phyloP scores from a whole-genome alignment of 140 eudicot genomes.

The Cichorium intybus region DNA sequence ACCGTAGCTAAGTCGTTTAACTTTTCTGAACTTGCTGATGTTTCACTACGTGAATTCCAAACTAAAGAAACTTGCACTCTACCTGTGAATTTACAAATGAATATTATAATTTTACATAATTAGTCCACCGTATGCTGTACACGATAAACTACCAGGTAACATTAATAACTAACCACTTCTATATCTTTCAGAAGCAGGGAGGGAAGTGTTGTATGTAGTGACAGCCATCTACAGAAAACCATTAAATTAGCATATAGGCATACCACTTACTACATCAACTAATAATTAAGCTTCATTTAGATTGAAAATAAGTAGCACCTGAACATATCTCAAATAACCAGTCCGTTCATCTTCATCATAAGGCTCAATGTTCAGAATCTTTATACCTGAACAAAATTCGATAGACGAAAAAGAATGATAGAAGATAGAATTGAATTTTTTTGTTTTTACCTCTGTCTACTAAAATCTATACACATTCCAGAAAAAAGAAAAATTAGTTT shows the following conservation, averaged over 20 bases:
- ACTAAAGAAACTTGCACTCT: conserved; percentile 86
- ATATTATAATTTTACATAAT: not conserved
- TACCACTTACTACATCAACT: not conserved
- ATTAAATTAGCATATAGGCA: conserved; percentile 13
- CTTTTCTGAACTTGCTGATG: conserved; percentile 57
- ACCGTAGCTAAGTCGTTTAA: conserved; percentile 74
- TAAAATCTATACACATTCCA: not conserved
- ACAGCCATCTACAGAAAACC: conserved; percentile 81
- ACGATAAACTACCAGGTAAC: not conserved
- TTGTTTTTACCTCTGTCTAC: not conserved
- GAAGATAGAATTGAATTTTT: conserved; percentile 1
- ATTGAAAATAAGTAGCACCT: conserved; percentile 39
- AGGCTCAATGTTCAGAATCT: conserved; percentile 62
- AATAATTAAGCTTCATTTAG: not conserved
- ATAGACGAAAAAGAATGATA: not conserved
- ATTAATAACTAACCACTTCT: conserved; percentile 55
- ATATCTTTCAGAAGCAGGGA: conserved; percentile 91
- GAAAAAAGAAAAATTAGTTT: not conserved
- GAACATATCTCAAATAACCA: conserved; percentile 93
- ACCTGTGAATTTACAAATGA: conserved; percentile 38
- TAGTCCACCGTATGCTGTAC: not conserved
- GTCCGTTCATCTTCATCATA: conserved; percentile 88
- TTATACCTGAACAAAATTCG: conserved; percentile 47
- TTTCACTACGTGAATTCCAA: conserved; percentile 93
- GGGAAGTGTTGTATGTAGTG: conserved; percentile 86